These are phyloP conservation scores for Euphorbia pulcherrima DNA, from an alignment of 345 rosid species.

Conservation along the genomic window DNA sequence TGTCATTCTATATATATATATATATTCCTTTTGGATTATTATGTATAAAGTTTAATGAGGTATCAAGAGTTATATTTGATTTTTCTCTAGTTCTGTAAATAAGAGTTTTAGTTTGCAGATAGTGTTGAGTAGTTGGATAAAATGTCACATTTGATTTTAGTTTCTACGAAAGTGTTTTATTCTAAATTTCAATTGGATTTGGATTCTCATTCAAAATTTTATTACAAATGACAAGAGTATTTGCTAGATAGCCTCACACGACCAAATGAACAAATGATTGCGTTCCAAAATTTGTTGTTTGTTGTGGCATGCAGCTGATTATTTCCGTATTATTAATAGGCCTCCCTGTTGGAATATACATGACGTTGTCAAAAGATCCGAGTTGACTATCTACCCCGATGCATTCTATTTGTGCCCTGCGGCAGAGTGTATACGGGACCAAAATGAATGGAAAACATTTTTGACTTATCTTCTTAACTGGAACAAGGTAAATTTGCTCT, in stretches of 20 bases:
- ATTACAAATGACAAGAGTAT: not conserved
- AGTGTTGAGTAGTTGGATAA: not conserved
- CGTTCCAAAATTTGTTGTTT: no score
- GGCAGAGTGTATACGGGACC: slow-evolving; percentile 23
- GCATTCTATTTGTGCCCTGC: slow-evolving; percentile 26
- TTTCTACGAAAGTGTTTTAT: no score
- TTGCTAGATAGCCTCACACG: no score
- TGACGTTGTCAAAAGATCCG: slow-evolving; percentile 11
- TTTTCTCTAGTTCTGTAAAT: not conserved
- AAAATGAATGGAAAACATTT: slow-evolving; percentile 28
- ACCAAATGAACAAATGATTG: no score
- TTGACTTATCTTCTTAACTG: slow-evolving; percentile 17
- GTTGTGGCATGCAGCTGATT: slow-evolving; percentile 6
- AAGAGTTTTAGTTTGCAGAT: not conserved
- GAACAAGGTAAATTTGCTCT: slow-evolving; percentile 27
- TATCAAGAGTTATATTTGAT: no score
- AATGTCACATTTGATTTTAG: no score
- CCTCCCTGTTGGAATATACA: slow-evolving; percentile 18
- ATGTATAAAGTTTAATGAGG: no score
- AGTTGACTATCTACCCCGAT: slow-evolving; percentile 10
- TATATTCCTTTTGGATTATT: not conserved
- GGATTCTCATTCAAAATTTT: not conserved
- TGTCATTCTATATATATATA: not conserved
- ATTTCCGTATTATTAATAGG: slow-evolving; percentile 13
- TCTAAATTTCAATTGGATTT: not conserved